phyloP scores from a whole-genome alignment of 768 basidiomycete genomes.

The Mycena crocata region DNA sequence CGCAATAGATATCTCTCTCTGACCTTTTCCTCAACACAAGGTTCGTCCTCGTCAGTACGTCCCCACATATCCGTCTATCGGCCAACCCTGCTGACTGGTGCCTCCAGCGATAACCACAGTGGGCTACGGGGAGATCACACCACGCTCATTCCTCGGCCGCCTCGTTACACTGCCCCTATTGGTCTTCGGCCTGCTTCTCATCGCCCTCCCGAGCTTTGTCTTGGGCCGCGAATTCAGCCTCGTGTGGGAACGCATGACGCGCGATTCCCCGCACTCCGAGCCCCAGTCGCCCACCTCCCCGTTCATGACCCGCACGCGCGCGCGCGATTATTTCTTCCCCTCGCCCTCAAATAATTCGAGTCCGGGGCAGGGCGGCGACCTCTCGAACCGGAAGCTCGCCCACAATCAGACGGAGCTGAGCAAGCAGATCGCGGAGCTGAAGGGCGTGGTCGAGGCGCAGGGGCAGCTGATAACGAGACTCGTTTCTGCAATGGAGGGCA shows the following conservation, averaged over 20 bases:
- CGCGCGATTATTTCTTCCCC: slow-evolving; percentile 27
- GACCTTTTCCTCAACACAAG: slow-evolving; percentile 39
- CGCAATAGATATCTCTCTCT: slow-evolving; percentile 1
- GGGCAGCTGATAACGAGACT: slow-evolving; percentile 60
- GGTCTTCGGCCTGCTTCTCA: slow-evolving; percentile 87
- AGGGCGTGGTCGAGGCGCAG: slow-evolving; percentile 67
- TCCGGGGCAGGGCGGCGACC: slow-evolving; percentile 49
- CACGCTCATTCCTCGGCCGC: slow-evolving; percentile 88
- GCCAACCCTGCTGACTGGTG: slow-evolving; percentile 14
- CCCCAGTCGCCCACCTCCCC: slow-evolving; percentile 34
- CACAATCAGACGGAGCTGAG: slow-evolving; percentile 76
- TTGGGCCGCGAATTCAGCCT: slow-evolving; percentile 91
- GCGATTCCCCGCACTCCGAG: slow-evolving; percentile 38
- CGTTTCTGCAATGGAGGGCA: slow-evolving; percentile 46
- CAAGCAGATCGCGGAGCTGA: slow-evolving; percentile 70
- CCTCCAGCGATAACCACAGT: slow-evolving; percentile 86
- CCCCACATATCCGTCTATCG: background rate
- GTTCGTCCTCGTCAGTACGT: slow-evolving; percentile 86
- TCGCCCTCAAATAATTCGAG: slow-evolving; percentile 15
- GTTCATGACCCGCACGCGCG: slow-evolving; percentile 28
- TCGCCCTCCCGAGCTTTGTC: slow-evolving; percentile 92
- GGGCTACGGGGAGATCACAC: slow-evolving; percentile 93
- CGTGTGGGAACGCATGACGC: slow-evolving; percentile 88
- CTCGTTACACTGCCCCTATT: slow-evolving; percentile 88
- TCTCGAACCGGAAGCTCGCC: slow-evolving; percentile 70